Evolutionary conservation across 192 early-diverging fungal species (phyloP).

Genomic region (Spinellus fusiger): DNA sequence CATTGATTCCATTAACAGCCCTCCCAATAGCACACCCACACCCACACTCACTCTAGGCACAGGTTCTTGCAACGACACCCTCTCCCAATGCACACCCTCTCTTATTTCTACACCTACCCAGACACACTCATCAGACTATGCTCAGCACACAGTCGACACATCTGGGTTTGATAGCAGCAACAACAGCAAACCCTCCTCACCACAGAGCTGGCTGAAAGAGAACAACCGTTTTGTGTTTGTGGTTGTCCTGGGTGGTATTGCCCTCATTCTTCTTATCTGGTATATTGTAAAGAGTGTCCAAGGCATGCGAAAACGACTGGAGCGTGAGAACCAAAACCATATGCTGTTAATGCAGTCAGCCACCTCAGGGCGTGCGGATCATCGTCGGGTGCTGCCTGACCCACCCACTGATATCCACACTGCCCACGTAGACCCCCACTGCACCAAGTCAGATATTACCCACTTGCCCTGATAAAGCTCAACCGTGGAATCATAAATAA

Average conservation of each 20-base stretch:
- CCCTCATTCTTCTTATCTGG: conserved; percentile 11
- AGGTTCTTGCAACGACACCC: no score
- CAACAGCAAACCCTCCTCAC: not conserved
- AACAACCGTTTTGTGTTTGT: conserved; percentile 31
- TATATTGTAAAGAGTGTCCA: conserved; percentile 19
- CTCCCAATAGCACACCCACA: no score
- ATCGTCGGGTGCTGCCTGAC: not conserved
- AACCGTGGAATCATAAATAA: no score
- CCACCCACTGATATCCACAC: no score
- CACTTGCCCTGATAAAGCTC: no score
- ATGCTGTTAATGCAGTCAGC: conserved; percentile 20
- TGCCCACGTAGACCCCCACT: no score
- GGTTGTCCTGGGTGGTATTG: conserved; percentile 20
- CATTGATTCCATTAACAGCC: no score
- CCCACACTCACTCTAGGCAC: no score
- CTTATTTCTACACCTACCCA: not conserved
- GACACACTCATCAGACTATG: not conserved
- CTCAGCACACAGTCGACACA: not conserved
- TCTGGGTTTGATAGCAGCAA: not conserved
- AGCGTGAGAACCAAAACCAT: conserved; percentile 14
- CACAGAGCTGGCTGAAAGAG: conserved; percentile 23
- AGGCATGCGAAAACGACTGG: conserved; percentile 20
- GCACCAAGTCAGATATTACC: no score
- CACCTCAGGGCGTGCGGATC: not conserved
- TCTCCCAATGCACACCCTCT: no score